These are phyloP conservation scores for Leishmania martiniquensis DNA, from an alignment of 208 protist species.

Conservation along the genomic window DNA sequence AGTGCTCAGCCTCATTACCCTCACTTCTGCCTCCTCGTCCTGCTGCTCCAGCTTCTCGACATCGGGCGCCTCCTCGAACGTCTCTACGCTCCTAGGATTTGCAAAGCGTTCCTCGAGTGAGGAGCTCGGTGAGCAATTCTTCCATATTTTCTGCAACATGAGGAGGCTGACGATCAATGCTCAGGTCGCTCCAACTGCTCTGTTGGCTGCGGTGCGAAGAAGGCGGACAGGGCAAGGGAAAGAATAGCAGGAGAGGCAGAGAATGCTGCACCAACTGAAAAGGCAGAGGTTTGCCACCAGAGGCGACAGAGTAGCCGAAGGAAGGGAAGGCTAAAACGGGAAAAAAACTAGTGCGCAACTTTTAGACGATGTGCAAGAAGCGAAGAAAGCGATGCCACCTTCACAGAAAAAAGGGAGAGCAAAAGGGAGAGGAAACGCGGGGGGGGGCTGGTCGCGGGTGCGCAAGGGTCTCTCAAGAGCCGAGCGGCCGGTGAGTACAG, in stretches of 20 bases:
- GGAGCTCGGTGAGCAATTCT: not conserved
- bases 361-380: too few relatives aligned
- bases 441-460: not conserved
- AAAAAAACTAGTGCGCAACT: too few relatives aligned
- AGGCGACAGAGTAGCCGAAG: too few relatives aligned
- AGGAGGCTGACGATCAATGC: too few relatives aligned
- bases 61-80: conserved; percentile 5
- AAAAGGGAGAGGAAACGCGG: not conserved
- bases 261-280: too few relatives aligned
- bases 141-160: conserved; percentile 11
- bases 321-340: too few relatives aligned
- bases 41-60: not conserved
- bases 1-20: conserved; percentile 19
- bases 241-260: too few relatives aligned
- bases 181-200: not conserved
- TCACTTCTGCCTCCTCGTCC: conserved; percentile 9
- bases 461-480: not conserved
- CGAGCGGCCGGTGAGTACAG: not conserved
- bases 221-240: too few relatives aligned
- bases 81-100: not conserved
- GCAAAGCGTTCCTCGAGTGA: not conserved
- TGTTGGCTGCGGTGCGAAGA: too few relatives aligned
- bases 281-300: too few relatives aligned
- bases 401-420: not conserved
- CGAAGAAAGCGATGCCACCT: too few relatives aligned